These are phyloP conservation scores for Helotiales sp. DNA, from an alignment of 2,329 filamentous ascomycete genomes.

Conservation along the genomic window DNA sequence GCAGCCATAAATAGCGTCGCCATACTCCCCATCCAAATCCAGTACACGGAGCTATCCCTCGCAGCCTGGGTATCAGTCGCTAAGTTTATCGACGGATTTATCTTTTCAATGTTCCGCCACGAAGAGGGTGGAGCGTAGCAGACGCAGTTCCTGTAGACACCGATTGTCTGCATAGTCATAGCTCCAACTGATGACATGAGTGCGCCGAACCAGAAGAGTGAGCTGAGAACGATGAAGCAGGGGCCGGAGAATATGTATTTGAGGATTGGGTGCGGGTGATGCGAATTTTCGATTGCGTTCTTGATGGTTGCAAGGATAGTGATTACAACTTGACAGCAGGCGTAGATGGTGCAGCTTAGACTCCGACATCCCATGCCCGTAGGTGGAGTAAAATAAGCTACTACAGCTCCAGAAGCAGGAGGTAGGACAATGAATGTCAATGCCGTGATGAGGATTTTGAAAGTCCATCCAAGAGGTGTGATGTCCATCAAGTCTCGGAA, in stretches of 20 bases:
- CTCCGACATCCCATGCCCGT: constrained; percentile 13
- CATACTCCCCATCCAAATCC: constrained; percentile 14
- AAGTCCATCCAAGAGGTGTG: constrained; percentile 6
- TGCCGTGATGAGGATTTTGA: constrained; percentile 10
- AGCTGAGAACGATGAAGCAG: constrained; percentile 9
- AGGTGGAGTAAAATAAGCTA: constrained; percentile 17
- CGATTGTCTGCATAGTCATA: constrained; percentile 15
- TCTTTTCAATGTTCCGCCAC: constrained; percentile 10
- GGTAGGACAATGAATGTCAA: constrained; percentile 13
- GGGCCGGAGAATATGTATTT: constrained; percentile 10
- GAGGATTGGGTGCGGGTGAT: background rate
- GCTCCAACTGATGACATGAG: constrained; percentile 13
- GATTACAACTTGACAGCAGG: constrained; percentile 7
- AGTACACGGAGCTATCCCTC: constrained; percentile 6
- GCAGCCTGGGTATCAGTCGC: constrained; percentile 13
- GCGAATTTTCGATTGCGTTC: constrained; percentile 8
- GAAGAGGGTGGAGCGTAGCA: constrained; percentile 1
- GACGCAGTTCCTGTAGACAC: constrained; percentile 19
- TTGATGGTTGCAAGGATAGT: constrained; percentile 9
- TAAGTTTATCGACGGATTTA: constrained; percentile 13
- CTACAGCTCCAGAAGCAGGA: constrained; percentile 8
- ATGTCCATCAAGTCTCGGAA: constrained; percentile 11
- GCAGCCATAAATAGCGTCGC: constrained; percentile 12
- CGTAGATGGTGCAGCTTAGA: constrained; percentile 15
- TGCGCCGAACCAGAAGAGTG: constrained; percentile 14